Percentiles rank a stretch among this genome's conserved stretches.
These are phyloP conservation scores for Pistacia integerrima DNA, from an alignment of 345 rosid genomes.

Conservation along the genomic window DNA sequence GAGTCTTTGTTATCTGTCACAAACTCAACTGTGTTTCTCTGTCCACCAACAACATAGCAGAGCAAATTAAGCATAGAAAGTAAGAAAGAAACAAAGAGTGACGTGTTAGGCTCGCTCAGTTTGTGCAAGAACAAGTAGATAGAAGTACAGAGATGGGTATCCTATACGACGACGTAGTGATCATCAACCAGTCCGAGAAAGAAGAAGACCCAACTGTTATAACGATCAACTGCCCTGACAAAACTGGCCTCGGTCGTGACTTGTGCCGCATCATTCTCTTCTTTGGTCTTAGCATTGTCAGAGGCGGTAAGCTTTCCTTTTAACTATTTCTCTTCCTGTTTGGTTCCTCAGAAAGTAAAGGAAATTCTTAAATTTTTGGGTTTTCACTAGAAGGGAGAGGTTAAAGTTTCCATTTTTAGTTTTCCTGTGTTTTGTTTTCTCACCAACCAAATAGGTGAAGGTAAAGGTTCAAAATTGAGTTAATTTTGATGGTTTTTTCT, in stretches of 20 bases:
- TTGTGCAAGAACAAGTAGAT: not conserved
- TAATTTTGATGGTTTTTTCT: not conserved
- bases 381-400: no score
- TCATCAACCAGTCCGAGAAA: constrained; percentile 66
- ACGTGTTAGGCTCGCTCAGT: no score
- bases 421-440: not conserved
- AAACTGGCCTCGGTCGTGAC: constrained; percentile 95
- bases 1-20: not conserved
- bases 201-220: constrained; percentile 76
- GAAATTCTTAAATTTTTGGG: not conserved
- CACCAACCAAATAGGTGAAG: not conserved
- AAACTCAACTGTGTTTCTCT: constrained; percentile 4
- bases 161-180: constrained; percentile 80
- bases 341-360: not conserved
- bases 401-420: not conserved
- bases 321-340: not conserved
- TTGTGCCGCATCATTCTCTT: constrained; percentile 89
- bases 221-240: constrained; percentile 93
- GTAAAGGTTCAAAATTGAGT: not conserved
- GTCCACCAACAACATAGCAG: not conserved
- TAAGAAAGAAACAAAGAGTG: not conserved
- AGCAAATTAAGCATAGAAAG: not conserved
- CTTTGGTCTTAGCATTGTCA: constrained; percentile 83
- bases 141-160: constrained; percentile 54
- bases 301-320: constrained; percentile 61